phyloP scores from a whole-genome alignment of 257 asterid species.

The Pogostemon cablin region DNA sequence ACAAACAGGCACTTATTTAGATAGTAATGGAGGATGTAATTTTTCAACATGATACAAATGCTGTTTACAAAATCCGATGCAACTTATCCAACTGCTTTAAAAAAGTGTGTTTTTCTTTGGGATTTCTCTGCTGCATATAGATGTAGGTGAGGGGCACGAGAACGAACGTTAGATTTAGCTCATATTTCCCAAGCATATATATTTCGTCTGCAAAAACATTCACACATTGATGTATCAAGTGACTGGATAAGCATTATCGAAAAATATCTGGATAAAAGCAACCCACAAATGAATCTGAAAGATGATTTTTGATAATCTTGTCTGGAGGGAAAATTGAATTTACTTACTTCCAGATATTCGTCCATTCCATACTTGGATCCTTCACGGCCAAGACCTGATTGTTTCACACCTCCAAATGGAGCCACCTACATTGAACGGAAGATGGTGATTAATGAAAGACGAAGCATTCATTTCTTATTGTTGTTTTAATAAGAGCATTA shows the following conservation, averaged over 20 bases:
- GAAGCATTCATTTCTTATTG: background rate
- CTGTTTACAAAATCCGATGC: constrained; percentile 32
- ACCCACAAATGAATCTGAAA: background rate
- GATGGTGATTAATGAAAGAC: constrained; percentile 20
- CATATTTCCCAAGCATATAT: constrained; percentile 75
- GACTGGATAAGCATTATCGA: background rate
- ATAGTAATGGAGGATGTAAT: constrained; percentile 35
- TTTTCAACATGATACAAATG: constrained; percentile 34
- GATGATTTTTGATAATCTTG: too few relatives aligned
- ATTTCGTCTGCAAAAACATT: constrained; percentile 55
- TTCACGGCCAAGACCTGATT: constrained; percentile 97
- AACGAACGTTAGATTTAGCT: constrained; percentile 39
- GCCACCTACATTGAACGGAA: constrained; percentile 61
- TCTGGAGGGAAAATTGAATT: background rate
- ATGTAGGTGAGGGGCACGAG: background rate
- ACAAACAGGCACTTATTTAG: constrained; percentile 54
- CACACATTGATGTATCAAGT: background rate
- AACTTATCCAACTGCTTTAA: constrained; percentile 27
- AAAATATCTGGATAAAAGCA: background rate
- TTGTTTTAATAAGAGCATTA: background rate
- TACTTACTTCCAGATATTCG: constrained; percentile 80
- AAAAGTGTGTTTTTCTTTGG: background rate
- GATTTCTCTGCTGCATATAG: constrained; percentile 8
- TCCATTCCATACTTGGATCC: constrained; percentile 98
- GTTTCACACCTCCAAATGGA: constrained; percentile 95